phyloP scores from a whole-genome alignment of 129 eudicot species.

The Silybum marianum region DNA sequence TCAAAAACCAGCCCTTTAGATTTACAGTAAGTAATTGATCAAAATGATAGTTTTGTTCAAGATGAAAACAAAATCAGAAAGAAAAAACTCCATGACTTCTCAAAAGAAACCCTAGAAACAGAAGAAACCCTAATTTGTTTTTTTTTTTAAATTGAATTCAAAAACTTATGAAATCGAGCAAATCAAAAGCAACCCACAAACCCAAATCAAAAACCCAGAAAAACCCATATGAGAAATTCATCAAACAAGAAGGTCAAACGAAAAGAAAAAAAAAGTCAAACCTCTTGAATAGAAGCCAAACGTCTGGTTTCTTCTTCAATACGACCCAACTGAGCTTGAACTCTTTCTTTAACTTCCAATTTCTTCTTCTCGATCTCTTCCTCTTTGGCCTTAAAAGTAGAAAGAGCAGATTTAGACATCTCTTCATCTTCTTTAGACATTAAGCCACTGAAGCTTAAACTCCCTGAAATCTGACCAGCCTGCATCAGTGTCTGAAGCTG shows the following conservation, averaged over 20 bases:
- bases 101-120: too few relatives aligned
- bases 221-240: background rate
- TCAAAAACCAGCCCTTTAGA: conserved; percentile 9
- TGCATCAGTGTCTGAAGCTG: conserved; percentile 65
- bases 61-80: background rate
- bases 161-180: conserved; percentile 7
- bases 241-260: background rate
- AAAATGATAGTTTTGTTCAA: background rate
- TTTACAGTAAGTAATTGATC: background rate
- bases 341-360: conserved; percentile 71
- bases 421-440: conserved; percentile 84
- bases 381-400: conserved; percentile 80
- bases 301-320: conserved; percentile 85
- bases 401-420: conserved; percentile 79
- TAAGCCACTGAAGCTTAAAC: conserved; percentile 67
- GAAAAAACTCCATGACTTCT: background rate
- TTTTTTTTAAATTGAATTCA: background rate
- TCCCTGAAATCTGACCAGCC: conserved; percentile 63
- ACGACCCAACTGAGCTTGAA: conserved; percentile 82
- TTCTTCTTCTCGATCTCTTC: conserved; percentile 96
- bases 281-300: conserved; percentile 86
- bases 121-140: too few relatives aligned
- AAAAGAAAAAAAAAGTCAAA: conserved; percentile 15
- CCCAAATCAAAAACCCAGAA: conserved; percentile 15
- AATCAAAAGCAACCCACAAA: conserved; percentile 9